These are phyloP conservation scores for Alternaria metachromatica DNA, from an alignment of 2,329 filamentous ascomycete species.

Conservation along the genomic window DNA sequence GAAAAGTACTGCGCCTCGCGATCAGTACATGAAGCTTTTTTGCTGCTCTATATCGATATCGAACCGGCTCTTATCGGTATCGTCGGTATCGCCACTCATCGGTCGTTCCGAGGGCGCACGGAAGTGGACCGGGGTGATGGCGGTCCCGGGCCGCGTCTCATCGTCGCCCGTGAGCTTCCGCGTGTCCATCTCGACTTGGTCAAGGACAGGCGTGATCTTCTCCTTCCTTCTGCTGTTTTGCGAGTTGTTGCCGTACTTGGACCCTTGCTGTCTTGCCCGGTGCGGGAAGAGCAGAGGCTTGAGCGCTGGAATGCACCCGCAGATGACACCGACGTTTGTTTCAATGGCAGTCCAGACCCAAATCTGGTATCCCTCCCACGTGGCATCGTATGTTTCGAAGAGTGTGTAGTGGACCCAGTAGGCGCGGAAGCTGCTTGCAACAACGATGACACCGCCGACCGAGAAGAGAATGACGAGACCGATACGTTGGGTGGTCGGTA, in stretches of 20 bases:
- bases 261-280: constrained; percentile 38
- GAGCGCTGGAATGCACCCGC: constrained; percentile 54
- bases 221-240: constrained; percentile 39
- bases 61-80: constrained; percentile 43
- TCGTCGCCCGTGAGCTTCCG: constrained; percentile 37
- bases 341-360: constrained; percentile 55
- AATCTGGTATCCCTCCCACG: constrained; percentile 54
- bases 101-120: constrained; percentile 32
- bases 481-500: constrained; percentile 53
- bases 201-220: constrained; percentile 41
- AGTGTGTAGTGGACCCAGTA: constrained; percentile 57
- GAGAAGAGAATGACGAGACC: constrained; percentile 54
- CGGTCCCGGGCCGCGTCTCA: constrained; percentile 31
- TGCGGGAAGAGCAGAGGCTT: constrained; percentile 50
- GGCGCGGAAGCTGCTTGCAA: constrained; percentile 55
- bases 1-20: constrained; percentile 21
- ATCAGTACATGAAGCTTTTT: constrained; percentile 46
- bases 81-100: constrained; percentile 43
- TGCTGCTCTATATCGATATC: constrained; percentile 46
- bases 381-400: constrained; percentile 54
- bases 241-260: constrained; percentile 41
- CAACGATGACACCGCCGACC: constrained; percentile 55
- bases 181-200: constrained; percentile 45
- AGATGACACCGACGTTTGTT: constrained; percentile 54
- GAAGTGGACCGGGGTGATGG: constrained; percentile 24